A percentile compares a stretch with the other conserved stretches of the same genome.
Conservation (phyloP, 768 basidiomycete genomes). For the Lentinula guzmanii region DNA sequence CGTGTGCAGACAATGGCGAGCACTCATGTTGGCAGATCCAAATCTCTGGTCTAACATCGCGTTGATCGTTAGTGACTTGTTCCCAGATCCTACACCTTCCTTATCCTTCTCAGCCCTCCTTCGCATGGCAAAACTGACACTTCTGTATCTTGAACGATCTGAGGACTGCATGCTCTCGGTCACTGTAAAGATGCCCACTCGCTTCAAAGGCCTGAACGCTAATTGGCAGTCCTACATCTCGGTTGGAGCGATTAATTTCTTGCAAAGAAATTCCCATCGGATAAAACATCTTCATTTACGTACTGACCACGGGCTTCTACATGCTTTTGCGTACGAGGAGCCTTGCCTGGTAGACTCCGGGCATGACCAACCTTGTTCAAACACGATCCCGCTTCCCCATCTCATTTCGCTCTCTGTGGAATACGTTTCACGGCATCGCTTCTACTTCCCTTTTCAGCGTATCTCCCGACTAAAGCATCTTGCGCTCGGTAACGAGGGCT, state of each 20-base stretch:
- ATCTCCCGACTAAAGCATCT: not conserved
- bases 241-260: not conserved
- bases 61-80: not conserved
- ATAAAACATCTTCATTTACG: not conserved
- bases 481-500: not conserved
- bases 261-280: not conserved
- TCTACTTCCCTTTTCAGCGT: conserved; percentile 1
- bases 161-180: conserved; percentile 1
- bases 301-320: not conserved
- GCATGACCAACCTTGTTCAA: not conserved
- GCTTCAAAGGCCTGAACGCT: not conserved
- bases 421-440: not conserved
- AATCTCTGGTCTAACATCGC: not conserved
- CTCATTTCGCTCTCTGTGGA: conserved; percentile 1
- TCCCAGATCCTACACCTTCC: not conserved
- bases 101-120: not conserved
- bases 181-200: conserved; percentile 1
- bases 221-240: conserved; percentile 1
- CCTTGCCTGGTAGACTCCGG: not conserved
- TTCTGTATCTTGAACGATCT: not conserved
- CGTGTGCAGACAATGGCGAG: not conserved
- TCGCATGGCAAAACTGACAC: not conserved
- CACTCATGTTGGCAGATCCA: not conserved
- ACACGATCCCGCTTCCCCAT: not conserved
- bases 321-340: not conserved